These are phyloP conservation scores for Monosporascus sp. DNA, from an alignment of 2,329 filamentous ascomycete species.

Conservation along the genomic window DNA sequence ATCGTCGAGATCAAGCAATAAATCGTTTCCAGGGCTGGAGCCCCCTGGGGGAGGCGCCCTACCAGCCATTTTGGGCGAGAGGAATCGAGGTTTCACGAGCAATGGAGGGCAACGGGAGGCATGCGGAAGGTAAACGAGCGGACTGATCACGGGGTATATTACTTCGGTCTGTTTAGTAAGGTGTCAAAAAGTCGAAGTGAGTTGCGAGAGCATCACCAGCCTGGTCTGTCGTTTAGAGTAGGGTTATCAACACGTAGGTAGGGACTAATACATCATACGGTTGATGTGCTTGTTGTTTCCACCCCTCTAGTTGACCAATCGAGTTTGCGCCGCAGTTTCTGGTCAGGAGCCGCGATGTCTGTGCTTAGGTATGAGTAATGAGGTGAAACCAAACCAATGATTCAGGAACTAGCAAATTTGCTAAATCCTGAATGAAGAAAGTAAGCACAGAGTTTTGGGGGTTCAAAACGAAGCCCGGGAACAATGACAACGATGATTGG, in stretches of 20 bases:
- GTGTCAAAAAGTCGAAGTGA: neutral
- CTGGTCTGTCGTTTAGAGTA: neutral
- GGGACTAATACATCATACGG: neutral
- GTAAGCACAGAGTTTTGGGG: neutral
- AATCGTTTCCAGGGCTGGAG: conserved; percentile 45
- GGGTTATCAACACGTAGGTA: neutral
- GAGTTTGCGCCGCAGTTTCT: neutral
- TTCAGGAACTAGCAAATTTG: neutral
- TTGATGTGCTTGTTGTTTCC: neutral
- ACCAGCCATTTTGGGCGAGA: conserved; percentile 54
- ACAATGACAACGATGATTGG: neutral
- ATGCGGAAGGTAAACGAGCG: conserved; percentile 23
- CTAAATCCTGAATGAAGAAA: neutral
- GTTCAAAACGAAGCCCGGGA: neutral
- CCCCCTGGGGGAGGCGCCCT: conserved; percentile 48
- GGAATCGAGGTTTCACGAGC: conserved; percentile 25
- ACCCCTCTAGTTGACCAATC: neutral
- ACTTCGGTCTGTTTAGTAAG: neutral
- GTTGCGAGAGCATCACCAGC: neutral
- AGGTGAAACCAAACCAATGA: neutral
- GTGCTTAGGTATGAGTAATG: neutral
- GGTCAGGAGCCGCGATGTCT: neutral
- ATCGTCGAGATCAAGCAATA: conserved; percentile 70
- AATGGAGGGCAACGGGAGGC: conserved; percentile 22
- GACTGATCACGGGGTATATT: neutral